Base-by-base conservation (phyloP, 225 moss, liverwort and hornwort species). In the Asterella californica region DNA sequence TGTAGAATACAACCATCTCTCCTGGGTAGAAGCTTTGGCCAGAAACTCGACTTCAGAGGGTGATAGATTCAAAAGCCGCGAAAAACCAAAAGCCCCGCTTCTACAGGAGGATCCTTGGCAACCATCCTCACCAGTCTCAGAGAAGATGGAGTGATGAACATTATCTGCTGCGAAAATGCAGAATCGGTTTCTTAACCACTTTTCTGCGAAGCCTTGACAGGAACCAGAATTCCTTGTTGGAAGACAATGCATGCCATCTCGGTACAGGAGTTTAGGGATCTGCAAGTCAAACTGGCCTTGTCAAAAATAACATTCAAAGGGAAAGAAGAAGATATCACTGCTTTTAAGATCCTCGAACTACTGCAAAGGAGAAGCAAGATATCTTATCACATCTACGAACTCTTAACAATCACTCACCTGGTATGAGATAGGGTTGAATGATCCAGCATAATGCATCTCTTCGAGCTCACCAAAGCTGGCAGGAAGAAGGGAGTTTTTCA, bases 221-320 rank as follows among this genome's bases (percentile, higher is more conserved):
- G 95, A 93, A 62, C 95, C 95, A 57, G 93, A 91, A 82, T 83
- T 91, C 75, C 79, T 80, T 15, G 90, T 90, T 4, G 91, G 91
- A 76, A 93, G 90, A 84, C 93, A 91, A 33, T 71, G 90, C 91
- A 95, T 90, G 67, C 95, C 95, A 82, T 95, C 95, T 79, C 93
- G 84, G 66, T 87, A 95, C 38, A 95, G 71, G 54, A 95, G 86
- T 79, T 93, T 95, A 12, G 95, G 95, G 78, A 95, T 85, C 95
- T 95, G 85, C 75, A 85, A 36, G 49, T 62, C 22, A 70, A 57
- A 55, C 5, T 46, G 27, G 7, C 11, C 15, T 27, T 27, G 27
- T 48, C 71, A 47, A 47, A 0, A 71, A 0, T 25, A n/a, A 46
- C 15, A 47, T 21, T 36, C 14, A 17, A 1, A 2, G n/a, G 15